Evolutionary conservation across 345 rosid genomes (phyloP).

Genomic region (Eucalyptus grandis): DNA sequence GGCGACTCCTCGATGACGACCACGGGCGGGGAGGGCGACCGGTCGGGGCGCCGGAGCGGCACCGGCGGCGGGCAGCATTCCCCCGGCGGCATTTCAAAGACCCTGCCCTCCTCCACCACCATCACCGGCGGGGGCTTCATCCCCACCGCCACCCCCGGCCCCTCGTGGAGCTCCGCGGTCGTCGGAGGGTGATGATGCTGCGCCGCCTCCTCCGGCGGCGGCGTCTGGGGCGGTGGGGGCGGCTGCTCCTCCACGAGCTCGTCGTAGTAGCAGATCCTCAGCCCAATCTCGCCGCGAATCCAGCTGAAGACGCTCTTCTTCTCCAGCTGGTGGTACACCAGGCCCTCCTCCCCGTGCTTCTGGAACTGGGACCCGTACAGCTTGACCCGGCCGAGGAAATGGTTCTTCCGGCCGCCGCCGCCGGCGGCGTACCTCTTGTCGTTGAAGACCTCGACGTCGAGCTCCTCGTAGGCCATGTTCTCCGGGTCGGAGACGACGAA

Average conservation of each 20-base stretch:
- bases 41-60: not conserved
- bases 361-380: conserved; percentile 75
- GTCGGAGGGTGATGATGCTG: conserved; percentile 1
- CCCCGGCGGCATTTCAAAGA: conserved; percentile 21
- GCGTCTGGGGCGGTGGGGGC: not conserved
- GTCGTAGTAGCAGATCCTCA: conserved; percentile 69
- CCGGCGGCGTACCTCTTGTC: conserved; percentile 71
- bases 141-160: not conserved
- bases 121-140: conserved; percentile 10
- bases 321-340: conserved; percentile 68
- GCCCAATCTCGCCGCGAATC: conserved; percentile 84
- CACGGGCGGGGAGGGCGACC: conserved; percentile 30
- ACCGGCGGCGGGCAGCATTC: not conserved
- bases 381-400: conserved; percentile 87
- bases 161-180: conserved; percentile 2
- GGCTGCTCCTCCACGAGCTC: conserved; percentile 22
- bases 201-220: conserved; percentile 10
- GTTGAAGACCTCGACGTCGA: conserved; percentile 70
- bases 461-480: conserved; percentile 69
- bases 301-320: conserved; percentile 93
- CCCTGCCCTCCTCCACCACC: conserved; percentile 49
- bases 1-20: conserved; percentile 49
- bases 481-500: conserved; percentile 70
- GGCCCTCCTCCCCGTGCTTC: conserved; percentile 61
- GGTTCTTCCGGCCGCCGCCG: conserved; percentile 63